Base-by-base conservation (phyloP, 768 basidiomycete genomes). In the Russula dissimulans region DNA sequence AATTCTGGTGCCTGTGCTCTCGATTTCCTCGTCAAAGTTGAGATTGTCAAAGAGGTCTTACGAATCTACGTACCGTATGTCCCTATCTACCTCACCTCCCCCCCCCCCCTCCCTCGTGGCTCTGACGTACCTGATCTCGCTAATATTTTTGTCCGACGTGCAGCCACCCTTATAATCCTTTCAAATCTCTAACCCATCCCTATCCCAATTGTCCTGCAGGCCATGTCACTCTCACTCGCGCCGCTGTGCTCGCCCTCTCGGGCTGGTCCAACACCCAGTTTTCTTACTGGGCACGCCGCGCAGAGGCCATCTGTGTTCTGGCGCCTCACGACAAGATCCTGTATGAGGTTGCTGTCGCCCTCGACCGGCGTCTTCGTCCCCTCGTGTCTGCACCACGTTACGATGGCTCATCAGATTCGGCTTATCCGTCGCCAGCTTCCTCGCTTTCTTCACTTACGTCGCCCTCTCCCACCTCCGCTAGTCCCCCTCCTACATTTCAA, bases 181-280 rank as follows among this genome's bases (percentile, higher is more conserved):
- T 78, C 68, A 80, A 80, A 63, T 77, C 77, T 3, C 67, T 79
- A 34, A 65, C 75, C 32, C 78, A 79, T 69, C 66, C 67, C 10
- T 80, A 72, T 61, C 55, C 68, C 22, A 67, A 57, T 53, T 73
- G 76, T 43, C 77, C 77, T 41, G 67, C 71, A 11, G 79, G 78
- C 43, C 71, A 71, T 58, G 79, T 79, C 53, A 75, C 72, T 31
- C 73, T 79, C 54, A 80, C 77, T 26, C 76, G 79, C 45, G 74
- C 77, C 42, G 76, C 77, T 46, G 75, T 79, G 54, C 75, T 79
- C 52, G 69, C 75, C 47, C 73, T 79, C 52, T 78, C 78, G 5
- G 78, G 78, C 59, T 80, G 78, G 78, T 80, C 79, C 18, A 79
- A 80, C 52, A 79, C 78, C 9, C 79, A 80, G 58, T 79, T 79